These are phyloP conservation scores for Kwoniella shivajii DNA, from an alignment of 1,284 basidiomycete genomes.

Conservation along the genomic window DNA sequence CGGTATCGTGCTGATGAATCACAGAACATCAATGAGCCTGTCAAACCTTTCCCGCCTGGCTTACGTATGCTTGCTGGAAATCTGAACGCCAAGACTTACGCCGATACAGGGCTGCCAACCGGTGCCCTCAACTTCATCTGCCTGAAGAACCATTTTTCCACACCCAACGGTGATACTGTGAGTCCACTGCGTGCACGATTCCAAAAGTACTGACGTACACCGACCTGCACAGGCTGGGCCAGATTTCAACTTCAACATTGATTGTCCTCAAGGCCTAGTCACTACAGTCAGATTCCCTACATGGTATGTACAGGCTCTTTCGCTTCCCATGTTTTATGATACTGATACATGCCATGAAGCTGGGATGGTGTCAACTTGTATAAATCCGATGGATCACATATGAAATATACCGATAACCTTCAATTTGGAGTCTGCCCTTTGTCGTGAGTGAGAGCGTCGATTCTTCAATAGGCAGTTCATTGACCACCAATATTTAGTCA, in stretches of 20 bases:
- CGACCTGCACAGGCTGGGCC: constrained; percentile 13
- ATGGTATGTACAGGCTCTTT: constrained; percentile 14
- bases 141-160: constrained; percentile 17
- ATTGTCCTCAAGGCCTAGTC: constrained; percentile 38
- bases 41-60: constrained; percentile 31
- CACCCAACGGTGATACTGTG: constrained; percentile 16
- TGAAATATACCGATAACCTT: constrained; percentile 31
- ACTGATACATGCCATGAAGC: background rate
- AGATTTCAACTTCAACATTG: constrained; percentile 37
- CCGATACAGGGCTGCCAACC: constrained; percentile 7
- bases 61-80: constrained; percentile 31
- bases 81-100: constrained; percentile 22
- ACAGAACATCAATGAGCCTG: constrained; percentile 14
- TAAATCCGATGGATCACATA: constrained; percentile 33
- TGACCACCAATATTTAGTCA: constrained; percentile 19
- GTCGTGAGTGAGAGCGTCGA: constrained; percentile 13
- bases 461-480: background rate
- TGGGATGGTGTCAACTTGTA: constrained; percentile 47
- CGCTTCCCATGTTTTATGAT: background rate
- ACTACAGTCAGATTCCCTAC: constrained; percentile 36
- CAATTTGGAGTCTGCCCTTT: constrained; percentile 34
- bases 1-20: background rate
- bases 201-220: too few species aligned
- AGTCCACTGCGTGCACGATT: too few species aligned
- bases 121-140: constrained; percentile 24